Evolutionary conservation across 1,284 basidiomycete genomes (phyloP).

Genomic region (Pyrrhoderma lamaoense): DNA sequence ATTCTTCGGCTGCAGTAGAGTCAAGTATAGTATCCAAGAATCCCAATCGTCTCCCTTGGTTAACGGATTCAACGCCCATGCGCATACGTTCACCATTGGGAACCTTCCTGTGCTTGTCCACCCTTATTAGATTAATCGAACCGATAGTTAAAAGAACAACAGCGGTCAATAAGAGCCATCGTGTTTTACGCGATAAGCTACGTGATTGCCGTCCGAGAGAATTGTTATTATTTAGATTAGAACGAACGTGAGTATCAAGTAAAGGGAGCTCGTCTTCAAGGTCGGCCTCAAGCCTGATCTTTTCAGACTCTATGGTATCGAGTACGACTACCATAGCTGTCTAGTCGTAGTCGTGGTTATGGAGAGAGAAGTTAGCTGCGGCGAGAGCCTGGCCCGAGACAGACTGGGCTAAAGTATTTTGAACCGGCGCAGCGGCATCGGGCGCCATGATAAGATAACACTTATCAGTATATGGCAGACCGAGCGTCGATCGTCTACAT

Average conservation of each 20-base stretch:
- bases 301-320: slow-evolving; percentile 15
- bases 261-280: neutral
- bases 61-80: neutral
- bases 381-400: neutral
- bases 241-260: neutral
- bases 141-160: no score
- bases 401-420: no score
- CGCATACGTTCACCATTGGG: no score
- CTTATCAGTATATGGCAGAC: no score
- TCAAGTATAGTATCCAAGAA: slow-evolving; percentile 11
- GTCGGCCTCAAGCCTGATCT: neutral
- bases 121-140: no score
- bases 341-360: neutral
- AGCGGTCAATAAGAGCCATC: no score
- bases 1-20: slow-evolving; percentile 18
- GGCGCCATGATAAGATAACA: no score
- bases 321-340: slow-evolving; percentile 16
- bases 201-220: neutral
- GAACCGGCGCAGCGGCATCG: no score
- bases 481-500: no score
- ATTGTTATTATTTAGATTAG: neutral
- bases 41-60: neutral
- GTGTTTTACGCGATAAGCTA: no score
- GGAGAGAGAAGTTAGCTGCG: neutral
- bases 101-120: no score